Conservation (phyloP, 208 protist genomes). For the Herpetomonas tarakana region DNA sequence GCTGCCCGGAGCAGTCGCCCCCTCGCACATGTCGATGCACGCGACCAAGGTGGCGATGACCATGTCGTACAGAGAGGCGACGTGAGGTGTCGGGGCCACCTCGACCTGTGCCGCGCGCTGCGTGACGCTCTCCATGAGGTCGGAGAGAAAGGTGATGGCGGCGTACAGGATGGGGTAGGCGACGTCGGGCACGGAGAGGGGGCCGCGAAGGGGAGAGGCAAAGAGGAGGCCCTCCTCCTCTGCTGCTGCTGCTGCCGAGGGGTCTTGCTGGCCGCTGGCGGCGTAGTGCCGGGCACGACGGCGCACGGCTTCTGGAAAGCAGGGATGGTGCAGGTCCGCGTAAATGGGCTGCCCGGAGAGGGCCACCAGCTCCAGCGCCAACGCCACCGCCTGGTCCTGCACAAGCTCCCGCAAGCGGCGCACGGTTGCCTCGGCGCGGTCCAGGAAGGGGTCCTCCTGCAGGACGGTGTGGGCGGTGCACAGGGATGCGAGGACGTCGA, state of each 20-base stretch:
- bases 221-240: background rate
- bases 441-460: slow-evolving; percentile 21
- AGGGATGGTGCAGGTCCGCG: background rate
- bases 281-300: background rate
- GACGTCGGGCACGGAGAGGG: slow-evolving; percentile 36
- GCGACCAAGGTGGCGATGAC: slow-evolving; percentile 5
- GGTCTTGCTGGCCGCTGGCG: slow-evolving; percentile 3
- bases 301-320: background rate
- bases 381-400: slow-evolving; percentile 9
- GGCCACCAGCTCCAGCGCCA: slow-evolving; percentile 25
- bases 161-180: slow-evolving; percentile 53
- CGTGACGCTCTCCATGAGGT: background rate
- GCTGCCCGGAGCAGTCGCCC: background rate
- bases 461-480: slow-evolving; percentile 41
- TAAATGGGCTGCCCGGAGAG: slow-evolving; percentile 5
- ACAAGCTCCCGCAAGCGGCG: background rate
- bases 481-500: slow-evolving; percentile 35
- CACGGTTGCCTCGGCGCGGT: slow-evolving; percentile 10
- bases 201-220: background rate
- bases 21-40: slow-evolving; percentile 33
- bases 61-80: slow-evolving; percentile 52
- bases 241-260: background rate
- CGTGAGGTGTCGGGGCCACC: too few relatives aligned
- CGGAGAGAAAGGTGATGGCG: slow-evolving; percentile 4
- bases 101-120: background rate